phyloP scores from a whole-genome alignment of 2,329 filamentous ascomycete species.

The Monascus ruber region DNA sequence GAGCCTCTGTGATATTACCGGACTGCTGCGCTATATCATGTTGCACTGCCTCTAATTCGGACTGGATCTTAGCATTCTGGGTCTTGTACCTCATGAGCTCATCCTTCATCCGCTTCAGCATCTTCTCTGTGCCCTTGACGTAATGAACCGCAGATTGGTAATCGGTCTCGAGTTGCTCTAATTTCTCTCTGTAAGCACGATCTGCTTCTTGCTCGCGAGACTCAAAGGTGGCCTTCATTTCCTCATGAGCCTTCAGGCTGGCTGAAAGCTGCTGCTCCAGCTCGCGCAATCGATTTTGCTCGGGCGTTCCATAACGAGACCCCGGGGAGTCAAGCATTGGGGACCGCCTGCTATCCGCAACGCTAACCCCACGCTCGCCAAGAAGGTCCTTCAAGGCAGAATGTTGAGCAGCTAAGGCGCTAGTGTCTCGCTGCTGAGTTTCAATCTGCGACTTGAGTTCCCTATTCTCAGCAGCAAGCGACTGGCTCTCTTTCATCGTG shows the following conservation, averaged over 20 bases:
- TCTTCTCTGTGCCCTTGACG: constrained; percentile 96
- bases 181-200: constrained; percentile 78
- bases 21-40: constrained; percentile 36
- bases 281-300: constrained; percentile 66
- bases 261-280: constrained; percentile 78
- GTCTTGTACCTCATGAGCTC: constrained; percentile 87
- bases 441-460: constrained; percentile 75
- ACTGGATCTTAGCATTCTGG: constrained; percentile 71
- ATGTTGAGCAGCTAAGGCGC: constrained; percentile 83
- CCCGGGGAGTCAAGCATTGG: constrained; percentile 62
- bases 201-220: constrained; percentile 78
- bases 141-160: constrained; percentile 98
- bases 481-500: constrained; percentile 70
- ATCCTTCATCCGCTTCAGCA: constrained; percentile 97
- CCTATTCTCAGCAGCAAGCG: constrained; percentile 66
- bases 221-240: constrained; percentile 67
- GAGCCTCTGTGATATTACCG: constrained; percentile 30
- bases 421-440: constrained; percentile 83
- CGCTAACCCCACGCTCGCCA: constrained; percentile 75
- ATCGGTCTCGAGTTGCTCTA: constrained; percentile 88
- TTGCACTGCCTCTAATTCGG: constrained; percentile 61
- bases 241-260: constrained; percentile 69
- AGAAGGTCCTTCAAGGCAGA: constrained; percentile 88
- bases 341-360: constrained; percentile 56
- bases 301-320: constrained; percentile 65